phyloP scores from a whole-genome alignment of 768 basidiomycete genomes.

The Lentinus tigrinus region DNA sequence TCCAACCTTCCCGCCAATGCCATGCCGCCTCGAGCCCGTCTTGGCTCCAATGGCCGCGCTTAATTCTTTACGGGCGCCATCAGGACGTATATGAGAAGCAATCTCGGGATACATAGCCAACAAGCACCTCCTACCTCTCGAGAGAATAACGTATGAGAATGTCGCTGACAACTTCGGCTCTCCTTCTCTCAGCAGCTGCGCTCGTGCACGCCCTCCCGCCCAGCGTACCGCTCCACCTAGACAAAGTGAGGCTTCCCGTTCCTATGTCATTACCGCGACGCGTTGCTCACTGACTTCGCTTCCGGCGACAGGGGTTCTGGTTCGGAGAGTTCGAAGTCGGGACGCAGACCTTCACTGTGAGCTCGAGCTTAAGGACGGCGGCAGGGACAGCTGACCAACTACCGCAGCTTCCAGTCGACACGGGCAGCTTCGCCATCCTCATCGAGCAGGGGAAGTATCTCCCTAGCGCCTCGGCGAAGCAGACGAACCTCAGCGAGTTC shows the following conservation, averaged over 20 bases:
- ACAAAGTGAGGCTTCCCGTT: background rate
- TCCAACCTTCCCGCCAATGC: too few relatives aligned
- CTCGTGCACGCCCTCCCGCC: background rate
- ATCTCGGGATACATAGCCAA: too few relatives aligned
- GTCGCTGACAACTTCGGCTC: background rate
- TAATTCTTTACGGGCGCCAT: too few relatives aligned
- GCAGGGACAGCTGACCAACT: background rate
- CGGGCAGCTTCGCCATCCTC: slow-evolving; percentile 14
- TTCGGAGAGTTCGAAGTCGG: background rate
- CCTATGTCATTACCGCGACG: background rate
- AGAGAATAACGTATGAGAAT: too few relatives aligned
- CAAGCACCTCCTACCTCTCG: too few relatives aligned
- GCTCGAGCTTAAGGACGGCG: background rate
- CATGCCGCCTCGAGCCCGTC: too few relatives aligned
- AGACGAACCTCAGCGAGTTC: slow-evolving; percentile 13
- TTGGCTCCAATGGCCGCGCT: too few relatives aligned
- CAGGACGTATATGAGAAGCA: too few relatives aligned
- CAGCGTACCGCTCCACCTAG: background rate
- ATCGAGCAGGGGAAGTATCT: slow-evolving; percentile 9
- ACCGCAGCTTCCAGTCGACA: slow-evolving; percentile 10
- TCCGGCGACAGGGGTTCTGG: background rate
- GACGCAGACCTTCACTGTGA: background rate
- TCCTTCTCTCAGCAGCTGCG: background rate
- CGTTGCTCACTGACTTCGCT: too few relatives aligned
- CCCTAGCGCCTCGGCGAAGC: slow-evolving; percentile 1